phyloP scores from a whole-genome alignment of 768 basidiomycete species.

The Auricularia heimuer region DNA sequence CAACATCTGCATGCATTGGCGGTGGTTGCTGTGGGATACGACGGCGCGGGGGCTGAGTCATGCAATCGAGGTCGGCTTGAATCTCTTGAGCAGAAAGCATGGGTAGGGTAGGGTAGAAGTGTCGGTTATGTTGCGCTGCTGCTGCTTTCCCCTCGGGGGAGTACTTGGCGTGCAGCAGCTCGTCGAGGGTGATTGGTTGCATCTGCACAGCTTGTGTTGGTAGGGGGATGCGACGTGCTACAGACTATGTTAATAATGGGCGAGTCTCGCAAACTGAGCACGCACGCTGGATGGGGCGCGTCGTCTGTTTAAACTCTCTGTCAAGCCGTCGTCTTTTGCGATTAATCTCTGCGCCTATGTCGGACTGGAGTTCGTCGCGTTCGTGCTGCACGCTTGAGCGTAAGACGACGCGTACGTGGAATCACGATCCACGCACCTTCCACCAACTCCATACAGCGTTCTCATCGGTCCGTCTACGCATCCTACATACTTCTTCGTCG shows the following conservation, averaged over 20 bases:
- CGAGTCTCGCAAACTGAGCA: slow-evolving; percentile 9
- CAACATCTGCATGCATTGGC: neutral
- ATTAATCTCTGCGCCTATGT: slow-evolving; percentile 85
- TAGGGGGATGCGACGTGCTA: slow-evolving; percentile 55
- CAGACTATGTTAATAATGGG: neutral
- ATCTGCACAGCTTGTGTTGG: slow-evolving; percentile 35
- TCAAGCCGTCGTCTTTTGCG: slow-evolving; percentile 78
- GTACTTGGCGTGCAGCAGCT: neutral
- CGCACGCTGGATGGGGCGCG: slow-evolving; percentile 67
- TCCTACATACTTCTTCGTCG: slow-evolving; percentile 52
- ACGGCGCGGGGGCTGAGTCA: neutral
- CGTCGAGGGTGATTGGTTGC: slow-evolving; percentile 32
- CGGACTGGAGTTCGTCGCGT: slow-evolving; percentile 69
- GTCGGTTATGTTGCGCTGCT: slow-evolving; percentile 5
- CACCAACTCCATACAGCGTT: slow-evolving; percentile 82
- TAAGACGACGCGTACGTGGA: neutral
- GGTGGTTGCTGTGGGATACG: neutral
- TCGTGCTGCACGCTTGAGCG: slow-evolving; percentile 41
- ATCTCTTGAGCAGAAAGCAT: slow-evolving; percentile 22
- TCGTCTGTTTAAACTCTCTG: slow-evolving; percentile 69
- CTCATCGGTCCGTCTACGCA: slow-evolving; percentile 60
- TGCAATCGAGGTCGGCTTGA: slow-evolving; percentile 14
- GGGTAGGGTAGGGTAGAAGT: slow-evolving; percentile 22
- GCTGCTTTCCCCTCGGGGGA: slow-evolving; percentile 12
- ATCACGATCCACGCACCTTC: slow-evolving; percentile 46